A percentile compares a stretch with the other conserved stretches of the same genome.
These are phyloP conservation scores for Huiozyma naganishii DNA, from an alignment of 805 yeast genomes.

Conservation along the genomic window DNA sequence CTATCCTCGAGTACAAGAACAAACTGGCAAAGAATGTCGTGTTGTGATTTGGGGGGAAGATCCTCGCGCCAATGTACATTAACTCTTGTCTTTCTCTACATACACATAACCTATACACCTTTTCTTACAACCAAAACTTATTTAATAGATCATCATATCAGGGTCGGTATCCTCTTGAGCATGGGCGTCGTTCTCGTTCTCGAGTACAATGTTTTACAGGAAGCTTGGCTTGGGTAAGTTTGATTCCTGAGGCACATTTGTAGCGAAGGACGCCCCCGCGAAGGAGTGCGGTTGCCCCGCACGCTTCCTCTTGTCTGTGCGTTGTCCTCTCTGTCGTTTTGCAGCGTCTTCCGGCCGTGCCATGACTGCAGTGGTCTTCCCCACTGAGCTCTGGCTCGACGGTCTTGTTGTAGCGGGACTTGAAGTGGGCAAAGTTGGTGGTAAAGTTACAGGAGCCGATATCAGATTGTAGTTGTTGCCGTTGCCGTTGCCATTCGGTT, in stretches of 20 bases:
- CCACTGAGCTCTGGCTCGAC: not conserved
- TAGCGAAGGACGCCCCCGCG: constrained; percentile 29
- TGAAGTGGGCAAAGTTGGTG: no score
- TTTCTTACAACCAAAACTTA: not conserved
- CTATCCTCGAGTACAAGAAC: constrained; percentile 85
- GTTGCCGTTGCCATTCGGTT: no score
- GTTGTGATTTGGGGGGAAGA: constrained; percentile 30
- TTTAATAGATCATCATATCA: not conserved
- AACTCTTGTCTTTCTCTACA: not conserved
- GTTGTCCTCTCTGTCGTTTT: not conserved
- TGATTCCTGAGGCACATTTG: constrained; percentile 23
- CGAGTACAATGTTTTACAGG: not conserved
- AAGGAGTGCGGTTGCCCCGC: constrained; percentile 9
- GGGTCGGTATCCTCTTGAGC: not conserved
- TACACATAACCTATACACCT: not conserved
- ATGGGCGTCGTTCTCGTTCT: no score
- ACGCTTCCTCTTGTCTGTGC: not conserved
- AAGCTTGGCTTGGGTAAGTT: constrained; percentile 29
- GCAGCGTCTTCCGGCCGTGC: not conserved
- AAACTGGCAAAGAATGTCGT: constrained; percentile 87
- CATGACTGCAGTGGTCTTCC: not conserved
- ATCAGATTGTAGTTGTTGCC: no score
- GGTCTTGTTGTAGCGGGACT: no score
- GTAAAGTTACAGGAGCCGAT: no score
- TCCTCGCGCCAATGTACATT: not conserved